Conservation (phyloP, 345 rosid species). For the Microcos paniculata region DNA sequence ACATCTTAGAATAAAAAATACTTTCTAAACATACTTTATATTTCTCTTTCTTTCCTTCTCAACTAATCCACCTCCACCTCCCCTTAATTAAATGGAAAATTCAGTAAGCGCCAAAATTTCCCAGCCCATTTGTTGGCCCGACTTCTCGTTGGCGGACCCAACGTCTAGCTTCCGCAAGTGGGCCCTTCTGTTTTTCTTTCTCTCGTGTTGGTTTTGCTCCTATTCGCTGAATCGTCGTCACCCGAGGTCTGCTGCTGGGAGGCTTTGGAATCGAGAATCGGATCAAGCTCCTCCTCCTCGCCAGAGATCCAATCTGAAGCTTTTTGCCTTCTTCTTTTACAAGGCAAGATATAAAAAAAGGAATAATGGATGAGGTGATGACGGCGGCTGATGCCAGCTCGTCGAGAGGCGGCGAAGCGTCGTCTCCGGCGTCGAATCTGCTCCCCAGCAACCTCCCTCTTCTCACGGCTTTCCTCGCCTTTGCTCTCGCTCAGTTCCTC, state of each 20-base stretch:
- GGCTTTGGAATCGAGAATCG: background rate
- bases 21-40: background rate
- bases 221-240: background rate
- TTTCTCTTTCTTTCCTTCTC: background rate
- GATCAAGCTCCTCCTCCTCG: background rate
- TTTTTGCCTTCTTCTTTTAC: too few species aligned
- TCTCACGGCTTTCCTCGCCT: conserved; percentile 83
- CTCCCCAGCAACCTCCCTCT: conserved; percentile 74
- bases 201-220: background rate
- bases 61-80: background rate
- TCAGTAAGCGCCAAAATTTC: background rate
- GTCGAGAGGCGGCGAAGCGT: conserved; percentile 20
- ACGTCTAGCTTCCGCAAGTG: background rate
- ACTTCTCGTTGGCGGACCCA: background rate
- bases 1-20: background rate
- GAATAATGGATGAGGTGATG: conserved; percentile 59
- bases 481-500: conserved; percentile 93
- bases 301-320: background rate
- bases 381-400: conserved; percentile 50
- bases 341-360: background rate
- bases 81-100: background rate
- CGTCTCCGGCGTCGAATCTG: conserved; percentile 41
- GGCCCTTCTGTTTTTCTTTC: background rate
- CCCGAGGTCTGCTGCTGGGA: background rate
- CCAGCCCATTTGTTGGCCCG: background rate